Evolutionary conservation across 345 rosid species (phyloP), one percentile per base, ranked within the genome.

Genomic region (Triadica sebifera): DNA sequence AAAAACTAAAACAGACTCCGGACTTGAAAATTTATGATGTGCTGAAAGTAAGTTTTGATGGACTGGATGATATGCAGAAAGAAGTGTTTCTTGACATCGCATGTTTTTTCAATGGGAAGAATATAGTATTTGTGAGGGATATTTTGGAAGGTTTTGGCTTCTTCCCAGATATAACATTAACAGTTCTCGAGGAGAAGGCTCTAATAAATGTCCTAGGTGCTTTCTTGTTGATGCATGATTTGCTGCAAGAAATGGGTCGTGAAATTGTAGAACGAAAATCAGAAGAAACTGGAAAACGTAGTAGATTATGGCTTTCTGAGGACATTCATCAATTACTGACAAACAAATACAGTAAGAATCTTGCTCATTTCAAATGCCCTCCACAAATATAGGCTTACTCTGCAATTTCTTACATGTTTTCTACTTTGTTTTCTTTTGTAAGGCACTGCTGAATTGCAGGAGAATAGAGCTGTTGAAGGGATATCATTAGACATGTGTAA

Each of bases 191-290:
- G 29, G 74, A 69, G 2, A 76, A 61, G 69, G 62, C 62, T 24
- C 69, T 69, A 7, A 12, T 76, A 29, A 69, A 38, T 1, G 15
- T 22, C 20, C 22, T 11, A 11, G 3, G 8, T 20, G 4, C 15
- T 3, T 8, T 15, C 0, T 3, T 76, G 15, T 43, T 34, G 50
- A 69, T 75, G 69, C 78, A 75, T 75, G 62, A 75, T 62, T 49
- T 61, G n/a, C 20, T 75, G 7, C 79, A 69, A 69, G 69, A 76
- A 51, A 76, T 76, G 74, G 79, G 69, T 9, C n/a, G n/a, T 2
- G 51, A 10, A 39, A 62, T 76, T 25, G 64, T 69, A 1, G 34
- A 64, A 4, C 8, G 41, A 38, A 62, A 69, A 62, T 68, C 74
- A 8, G 6, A 67, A 3, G 46, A 71, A 12, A 60, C 51, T 11